phyloP scores from a whole-genome alignment of 805 yeast genomes.

The Ogataea trehaloabstinens region DNA sequence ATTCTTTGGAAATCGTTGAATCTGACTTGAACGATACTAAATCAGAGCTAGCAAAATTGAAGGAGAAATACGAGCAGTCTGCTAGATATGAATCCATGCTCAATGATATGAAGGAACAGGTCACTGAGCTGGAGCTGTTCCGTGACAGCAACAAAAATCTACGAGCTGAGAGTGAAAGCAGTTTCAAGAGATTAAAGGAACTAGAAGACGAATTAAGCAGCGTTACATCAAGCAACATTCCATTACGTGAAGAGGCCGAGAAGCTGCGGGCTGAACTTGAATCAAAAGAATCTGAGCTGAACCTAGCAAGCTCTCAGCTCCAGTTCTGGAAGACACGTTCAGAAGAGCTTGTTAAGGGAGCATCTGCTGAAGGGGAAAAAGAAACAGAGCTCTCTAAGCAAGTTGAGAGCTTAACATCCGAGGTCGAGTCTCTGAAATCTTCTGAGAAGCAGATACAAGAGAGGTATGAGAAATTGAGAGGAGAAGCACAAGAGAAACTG shows the following conservation, averaged over 20 bases:
- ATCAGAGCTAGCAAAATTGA: constrained; percentile 40
- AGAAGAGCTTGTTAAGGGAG: constrained; percentile 40
- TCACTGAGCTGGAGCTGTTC: constrained; percentile 28
- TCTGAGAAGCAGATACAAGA: constrained; percentile 18
- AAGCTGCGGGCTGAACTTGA: constrained; percentile 32
- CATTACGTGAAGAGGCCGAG: constrained; percentile 15
- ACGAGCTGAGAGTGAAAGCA: constrained; percentile 20
- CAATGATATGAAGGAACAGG: constrained; percentile 26
- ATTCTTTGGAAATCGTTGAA: constrained; percentile 44
- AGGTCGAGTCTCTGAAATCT: constrained; percentile 15
- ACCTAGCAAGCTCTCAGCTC: constrained; percentile 48
- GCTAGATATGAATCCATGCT: constrained; percentile 21
- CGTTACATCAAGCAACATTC: constrained; percentile 6
- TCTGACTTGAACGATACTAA: constrained; percentile 53
- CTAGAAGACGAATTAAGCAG: constrained; percentile 16
- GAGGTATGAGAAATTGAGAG: constrained; percentile 29
- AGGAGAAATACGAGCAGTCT: constrained; percentile 21
- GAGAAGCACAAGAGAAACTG: constrained; percentile 31
- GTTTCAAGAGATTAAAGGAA: constrained; percentile 10
- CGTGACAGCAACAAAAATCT: constrained; percentile 29
- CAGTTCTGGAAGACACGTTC: constrained; percentile 58
- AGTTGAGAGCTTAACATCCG: constrained; percentile 22
- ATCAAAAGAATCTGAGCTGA: constrained; percentile 49
- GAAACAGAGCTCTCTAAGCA: constrained; percentile 20
- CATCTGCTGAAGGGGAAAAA: constrained; percentile 15